These are phyloP conservation scores for Pythium sukuiense DNA, from an alignment of 352 stramenopile genomes.

Conservation along the genomic window DNA sequence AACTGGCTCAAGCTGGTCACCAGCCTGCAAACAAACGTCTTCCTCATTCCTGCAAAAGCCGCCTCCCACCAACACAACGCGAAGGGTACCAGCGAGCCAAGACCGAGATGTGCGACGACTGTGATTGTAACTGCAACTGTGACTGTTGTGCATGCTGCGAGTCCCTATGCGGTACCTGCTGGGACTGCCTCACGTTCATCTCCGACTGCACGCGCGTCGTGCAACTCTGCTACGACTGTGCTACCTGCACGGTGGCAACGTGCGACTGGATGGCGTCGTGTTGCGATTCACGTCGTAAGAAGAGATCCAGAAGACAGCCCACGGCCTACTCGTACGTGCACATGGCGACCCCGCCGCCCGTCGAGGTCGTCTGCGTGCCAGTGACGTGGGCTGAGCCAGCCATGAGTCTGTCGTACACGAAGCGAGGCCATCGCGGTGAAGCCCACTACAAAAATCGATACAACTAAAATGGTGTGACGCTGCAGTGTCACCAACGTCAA, in stretches of 20 bases:
- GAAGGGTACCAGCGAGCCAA: too few relatives aligned
- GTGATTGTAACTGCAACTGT: not conserved
- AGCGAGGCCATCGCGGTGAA: not conserved
- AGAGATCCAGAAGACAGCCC: not conserved
- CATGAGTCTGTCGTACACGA: not conserved
- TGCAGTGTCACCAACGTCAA: too few relatives aligned
- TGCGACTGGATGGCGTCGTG: too few relatives aligned
- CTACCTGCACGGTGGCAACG: too few relatives aligned
- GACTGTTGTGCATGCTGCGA: not conserved
- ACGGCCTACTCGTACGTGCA: not conserved
- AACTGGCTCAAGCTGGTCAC: too few relatives aligned
- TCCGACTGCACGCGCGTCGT: too few relatives aligned
- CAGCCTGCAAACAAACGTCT: too few relatives aligned
- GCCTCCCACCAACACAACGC: too few relatives aligned
- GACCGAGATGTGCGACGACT: not conserved
- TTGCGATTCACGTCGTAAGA: not conserved
- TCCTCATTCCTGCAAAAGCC: too few relatives aligned
- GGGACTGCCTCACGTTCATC: not conserved
- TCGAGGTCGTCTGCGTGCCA: slow-evolving; percentile 10
- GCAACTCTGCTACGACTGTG: too few relatives aligned
- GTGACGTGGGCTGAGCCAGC: not conserved
- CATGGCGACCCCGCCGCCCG: not conserved
- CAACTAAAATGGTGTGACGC: too few relatives aligned
- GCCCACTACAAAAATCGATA: too few relatives aligned
- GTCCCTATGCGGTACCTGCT: slow-evolving; percentile 1